Conservation (phyloP, 441 rosid species). For the Codiaeum variegatum region DNA sequence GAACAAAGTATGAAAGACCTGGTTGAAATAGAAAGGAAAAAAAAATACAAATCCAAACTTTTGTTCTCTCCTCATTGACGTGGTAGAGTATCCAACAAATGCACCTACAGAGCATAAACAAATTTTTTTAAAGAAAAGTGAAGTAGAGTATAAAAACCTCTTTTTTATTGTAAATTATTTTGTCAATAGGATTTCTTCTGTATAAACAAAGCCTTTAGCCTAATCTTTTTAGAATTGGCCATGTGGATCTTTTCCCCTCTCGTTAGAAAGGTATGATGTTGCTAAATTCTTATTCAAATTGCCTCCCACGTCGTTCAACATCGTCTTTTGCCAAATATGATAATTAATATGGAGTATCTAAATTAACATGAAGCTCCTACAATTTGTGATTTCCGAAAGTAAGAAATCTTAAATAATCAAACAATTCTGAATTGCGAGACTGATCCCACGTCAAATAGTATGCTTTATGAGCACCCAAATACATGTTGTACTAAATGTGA, state of each 20-base stretch:
- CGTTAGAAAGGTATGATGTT: background rate
- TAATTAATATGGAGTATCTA: background rate
- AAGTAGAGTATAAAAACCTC: background rate
- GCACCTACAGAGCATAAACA: background rate
- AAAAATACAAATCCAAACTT: background rate
- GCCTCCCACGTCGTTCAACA: background rate
- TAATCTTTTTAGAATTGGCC: background rate
- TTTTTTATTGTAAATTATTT: background rate
- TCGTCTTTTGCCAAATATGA: background rate
- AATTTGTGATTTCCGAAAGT: background rate
- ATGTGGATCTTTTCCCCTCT: background rate
- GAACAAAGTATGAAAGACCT: background rate
- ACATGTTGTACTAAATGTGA: background rate
- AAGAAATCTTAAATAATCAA: background rate
- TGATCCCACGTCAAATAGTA: background rate
- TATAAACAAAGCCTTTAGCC: background rate
- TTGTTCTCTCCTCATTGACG: background rate
- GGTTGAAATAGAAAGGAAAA: background rate
- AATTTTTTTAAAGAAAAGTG: background rate
- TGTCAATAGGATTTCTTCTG: background rate
- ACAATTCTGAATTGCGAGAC: background rate
- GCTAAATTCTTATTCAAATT: background rate
- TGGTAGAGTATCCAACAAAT: background rate
- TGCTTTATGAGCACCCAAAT: background rate
- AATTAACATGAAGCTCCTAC: background rate